Evolutionary conservation across 2,329 filamentous ascomycete genomes (phyloP).

Genomic region (Claviceps fusiformis): DNA sequence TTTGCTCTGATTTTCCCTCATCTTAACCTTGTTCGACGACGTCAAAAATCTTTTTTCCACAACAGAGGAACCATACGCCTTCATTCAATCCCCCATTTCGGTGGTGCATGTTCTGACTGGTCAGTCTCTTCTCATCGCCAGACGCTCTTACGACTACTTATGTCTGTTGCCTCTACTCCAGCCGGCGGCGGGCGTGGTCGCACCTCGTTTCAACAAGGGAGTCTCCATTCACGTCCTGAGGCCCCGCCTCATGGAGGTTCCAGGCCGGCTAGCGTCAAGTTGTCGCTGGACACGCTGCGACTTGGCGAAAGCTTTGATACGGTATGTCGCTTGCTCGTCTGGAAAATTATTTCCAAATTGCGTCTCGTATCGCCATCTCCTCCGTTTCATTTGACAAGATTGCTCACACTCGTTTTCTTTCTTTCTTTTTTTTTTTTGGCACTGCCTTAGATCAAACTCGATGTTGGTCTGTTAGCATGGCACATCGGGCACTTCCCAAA

Average conservation of each 20-base stretch:
- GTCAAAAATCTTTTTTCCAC: no score
- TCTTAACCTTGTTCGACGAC: no score
- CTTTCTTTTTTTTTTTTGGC: background rate
- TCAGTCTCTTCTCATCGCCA: background rate
- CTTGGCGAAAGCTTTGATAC: slow-evolving; percentile 8
- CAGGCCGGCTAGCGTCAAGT: background rate
- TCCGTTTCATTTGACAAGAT: background rate
- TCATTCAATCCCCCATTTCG: background rate
- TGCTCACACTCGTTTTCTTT: background rate
- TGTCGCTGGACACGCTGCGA: slow-evolving; percentile 5
- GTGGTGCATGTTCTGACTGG: background rate
- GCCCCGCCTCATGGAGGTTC: background rate
- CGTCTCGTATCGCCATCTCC: background rate
- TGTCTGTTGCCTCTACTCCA: slow-evolving; percentile 5
- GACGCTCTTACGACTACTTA: slow-evolving; percentile 1
- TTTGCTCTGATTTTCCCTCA: background rate
- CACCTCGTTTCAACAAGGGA: background rate
- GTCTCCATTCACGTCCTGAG: background rate
- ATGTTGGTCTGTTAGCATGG: slow-evolving; percentile 6
- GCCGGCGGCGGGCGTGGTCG: background rate
- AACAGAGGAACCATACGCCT: background rate
- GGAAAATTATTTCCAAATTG: background rate
- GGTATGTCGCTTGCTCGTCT: background rate
- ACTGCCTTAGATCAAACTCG: slow-evolving; percentile 5
- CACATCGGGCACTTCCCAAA: slow-evolving; percentile 6